Evolutionary conservation across 768 basidiomycete species (phyloP), one percentile per base, ranked within the genome.

Genomic region (Boletus rex-veris): DNA sequence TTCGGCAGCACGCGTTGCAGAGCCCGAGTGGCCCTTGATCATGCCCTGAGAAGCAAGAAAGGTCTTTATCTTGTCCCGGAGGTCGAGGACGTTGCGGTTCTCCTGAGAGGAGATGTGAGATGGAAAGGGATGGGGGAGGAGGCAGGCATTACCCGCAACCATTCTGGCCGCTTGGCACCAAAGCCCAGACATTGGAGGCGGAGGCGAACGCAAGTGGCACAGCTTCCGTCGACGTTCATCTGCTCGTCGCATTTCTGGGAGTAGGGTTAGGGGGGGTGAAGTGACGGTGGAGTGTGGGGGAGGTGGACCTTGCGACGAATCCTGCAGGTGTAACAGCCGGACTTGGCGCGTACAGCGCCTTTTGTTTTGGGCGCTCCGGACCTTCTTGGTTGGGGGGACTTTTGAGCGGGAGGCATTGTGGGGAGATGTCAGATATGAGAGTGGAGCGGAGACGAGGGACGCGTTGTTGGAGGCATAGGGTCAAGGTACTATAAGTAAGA

Each of bases 281-380:
- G 45, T 53, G 54, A 48, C 28, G 5, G 30, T 8, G 35, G 50
- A 14, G 38, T 28, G 28, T 28, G 50, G 42, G 42, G 53, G 48
- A 35, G 60, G 70, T 71, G 39, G 46, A 89, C 90, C 87, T 92
- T 91, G 64, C 90, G 79, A 60, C 90, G 82, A 38, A 92, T 89
- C 64, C 90, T 81, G 75, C 90, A 92, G 52, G 90, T 92, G 74
- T 90, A 92, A 70, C 90, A 92, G 59, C 90, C 90, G 49, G 88
- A 87, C 80, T 92, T 92, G 51, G 89, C 90, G 67, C 90, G 85
- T 28, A 86, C 81, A 51, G 87, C 85, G 68, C 86, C 89, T 77
- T 90, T 92, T 57, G 82, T 78, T 69, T 90, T 90, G 58, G 84
- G 79, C 67, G 80, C 75, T 63, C 81, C 81, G 69, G 73, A 58